Conservation (phyloP, 257 asterid species). For the Solanum peruvianum region DNA sequence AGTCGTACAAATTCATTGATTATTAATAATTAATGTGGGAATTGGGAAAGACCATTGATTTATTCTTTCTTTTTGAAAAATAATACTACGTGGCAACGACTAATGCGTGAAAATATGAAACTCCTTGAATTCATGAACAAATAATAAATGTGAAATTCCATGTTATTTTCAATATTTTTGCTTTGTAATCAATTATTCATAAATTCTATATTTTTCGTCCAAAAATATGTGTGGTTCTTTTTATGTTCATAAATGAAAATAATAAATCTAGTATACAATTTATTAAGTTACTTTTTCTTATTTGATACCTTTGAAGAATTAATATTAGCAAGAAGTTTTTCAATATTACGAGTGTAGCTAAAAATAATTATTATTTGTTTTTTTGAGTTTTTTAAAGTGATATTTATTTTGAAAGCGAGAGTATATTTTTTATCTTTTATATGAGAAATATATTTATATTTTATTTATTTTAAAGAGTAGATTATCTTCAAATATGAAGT, state of each 20-base stretch:
- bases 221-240: too few relatives aligned
- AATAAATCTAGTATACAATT: background rate
- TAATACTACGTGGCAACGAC: background rate
- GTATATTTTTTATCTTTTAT: background rate
- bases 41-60: background rate
- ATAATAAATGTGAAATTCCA: background rate
- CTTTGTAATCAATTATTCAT: background rate
- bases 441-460: background rate
- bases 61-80: background rate
- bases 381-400: background rate
- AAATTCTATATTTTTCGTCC: background rate
- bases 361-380: too few relatives aligned
- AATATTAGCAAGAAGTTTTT: too few relatives aligned
- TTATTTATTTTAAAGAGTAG: background rate
- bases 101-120: background rate
- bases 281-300: too few relatives aligned
- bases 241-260: too few relatives aligned
- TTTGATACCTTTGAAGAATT: too few relatives aligned
- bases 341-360: background rate
- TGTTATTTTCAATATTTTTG: background rate
- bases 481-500: background rate
- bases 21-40: background rate
- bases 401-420: too few relatives aligned
- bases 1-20: background rate
- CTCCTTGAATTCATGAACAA: background rate